Percentiles rank a stretch among this genome's conserved stretches.
Evolutionary conservation across 768 basidiomycete species (phyloP).

Genomic region (Pisolithus albus): DNA sequence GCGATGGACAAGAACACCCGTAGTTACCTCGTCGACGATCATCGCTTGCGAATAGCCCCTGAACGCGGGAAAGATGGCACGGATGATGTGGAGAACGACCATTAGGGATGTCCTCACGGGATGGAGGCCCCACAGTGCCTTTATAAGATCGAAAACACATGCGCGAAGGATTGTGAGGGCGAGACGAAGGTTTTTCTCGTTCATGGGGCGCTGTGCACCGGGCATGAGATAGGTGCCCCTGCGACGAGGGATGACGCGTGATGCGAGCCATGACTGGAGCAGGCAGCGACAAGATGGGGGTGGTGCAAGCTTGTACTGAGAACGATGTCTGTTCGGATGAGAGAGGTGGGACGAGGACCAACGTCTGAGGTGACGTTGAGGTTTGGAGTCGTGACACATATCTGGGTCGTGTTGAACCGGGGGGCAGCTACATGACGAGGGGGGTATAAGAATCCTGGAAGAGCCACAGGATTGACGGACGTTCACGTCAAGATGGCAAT

Average conservation of each 20-base stretch:
- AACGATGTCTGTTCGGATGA: not conserved
- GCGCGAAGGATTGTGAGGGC: constrained; percentile 49
- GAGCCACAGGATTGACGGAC: constrained; percentile 27
- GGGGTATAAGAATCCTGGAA: constrained; percentile 23
- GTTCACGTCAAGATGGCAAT: constrained; percentile 24
- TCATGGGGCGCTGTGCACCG: constrained; percentile 65
- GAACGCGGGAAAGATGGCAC: constrained; percentile 75
- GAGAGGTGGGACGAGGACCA: constrained; percentile 8
- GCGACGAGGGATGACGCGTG: constrained; percentile 43
- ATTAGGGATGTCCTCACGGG: constrained; percentile 66
- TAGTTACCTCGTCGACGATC: constrained; percentile 70
- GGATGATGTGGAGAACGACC: constrained; percentile 60
- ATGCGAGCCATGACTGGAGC: constrained; percentile 52
- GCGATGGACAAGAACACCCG: constrained; percentile 7
- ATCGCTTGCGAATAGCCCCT: constrained; percentile 82
- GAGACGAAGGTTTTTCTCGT: constrained; percentile 45
- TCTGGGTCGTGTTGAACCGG: constrained; percentile 10
- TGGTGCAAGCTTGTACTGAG: not conserved
- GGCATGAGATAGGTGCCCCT: constrained; percentile 46
- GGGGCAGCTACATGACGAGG: constrained; percentile 7
- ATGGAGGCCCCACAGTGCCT: constrained; percentile 47
- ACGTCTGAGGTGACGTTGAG: constrained; percentile 17
- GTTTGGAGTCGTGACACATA: constrained; percentile 21
- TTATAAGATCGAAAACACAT: constrained; percentile 51
- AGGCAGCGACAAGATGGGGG: constrained; percentile 14